phyloP scores from a whole-genome alignment of 78 protist genomes.

The Dictyostelium purpureum region DNA sequence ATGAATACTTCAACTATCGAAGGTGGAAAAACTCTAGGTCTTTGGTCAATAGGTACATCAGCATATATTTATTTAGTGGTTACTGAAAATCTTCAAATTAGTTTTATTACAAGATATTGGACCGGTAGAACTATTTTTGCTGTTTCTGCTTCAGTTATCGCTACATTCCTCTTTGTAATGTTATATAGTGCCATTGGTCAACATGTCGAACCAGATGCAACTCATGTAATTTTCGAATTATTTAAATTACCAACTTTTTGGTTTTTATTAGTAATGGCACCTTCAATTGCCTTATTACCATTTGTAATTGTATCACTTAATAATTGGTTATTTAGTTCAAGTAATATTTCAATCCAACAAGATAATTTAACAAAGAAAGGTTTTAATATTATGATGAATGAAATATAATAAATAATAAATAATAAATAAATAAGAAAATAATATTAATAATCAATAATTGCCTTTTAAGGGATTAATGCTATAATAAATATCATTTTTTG shows the following conservation, averaged over 20 bases:
- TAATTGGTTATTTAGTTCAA: slow-evolving; percentile 40
- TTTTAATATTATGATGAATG: background rate
- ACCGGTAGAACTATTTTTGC: background rate
- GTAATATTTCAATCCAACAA: background rate
- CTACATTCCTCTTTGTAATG: slow-evolving; percentile 40
- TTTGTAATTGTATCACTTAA: slow-evolving; percentile 20
- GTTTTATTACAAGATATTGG: slow-evolving; percentile 61
- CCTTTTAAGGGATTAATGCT: too few species aligned
- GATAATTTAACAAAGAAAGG: background rate
- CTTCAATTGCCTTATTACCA: slow-evolving; percentile 37
- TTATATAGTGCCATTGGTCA: slow-evolving; percentile 23
- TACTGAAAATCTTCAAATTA: slow-evolving; percentile 51
- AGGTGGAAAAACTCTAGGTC: slow-evolving; percentile 66
- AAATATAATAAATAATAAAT: too few species aligned
- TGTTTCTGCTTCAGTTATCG: background rate
- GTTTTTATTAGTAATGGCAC: slow-evolving; percentile 41
- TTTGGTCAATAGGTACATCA: slow-evolving; percentile 78
- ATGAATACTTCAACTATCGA: slow-evolving; percentile 14
- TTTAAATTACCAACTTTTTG: slow-evolving; percentile 41
- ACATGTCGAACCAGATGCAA: slow-evolving; percentile 35
- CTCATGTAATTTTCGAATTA: slow-evolving; percentile 40
- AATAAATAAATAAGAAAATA: too few species aligned
- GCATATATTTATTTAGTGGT: slow-evolving; percentile 57
- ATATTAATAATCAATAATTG: too few species aligned
- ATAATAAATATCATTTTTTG: too few species aligned